Conservation (phyloP, 1,284 basidiomycete species). For the Leucoagaricus sp. region DNA sequence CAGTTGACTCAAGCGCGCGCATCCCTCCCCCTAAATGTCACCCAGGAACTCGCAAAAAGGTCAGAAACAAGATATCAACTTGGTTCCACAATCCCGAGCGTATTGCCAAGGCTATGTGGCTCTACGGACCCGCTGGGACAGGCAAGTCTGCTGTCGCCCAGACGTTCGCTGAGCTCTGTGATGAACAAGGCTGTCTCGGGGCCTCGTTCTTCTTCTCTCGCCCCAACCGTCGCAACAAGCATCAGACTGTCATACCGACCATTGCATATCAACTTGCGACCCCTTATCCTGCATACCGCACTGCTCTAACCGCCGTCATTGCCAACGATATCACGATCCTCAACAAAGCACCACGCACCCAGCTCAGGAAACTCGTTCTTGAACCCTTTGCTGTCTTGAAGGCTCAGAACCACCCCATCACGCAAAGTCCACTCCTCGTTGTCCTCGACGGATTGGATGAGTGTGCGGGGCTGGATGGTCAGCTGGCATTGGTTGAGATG, state of each 20-base stretch:
- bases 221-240: background rate
- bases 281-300: background rate
- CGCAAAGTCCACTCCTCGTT: background rate
- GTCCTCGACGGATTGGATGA: conserved; percentile 8
- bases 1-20: background rate
- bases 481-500: conserved; percentile 3
- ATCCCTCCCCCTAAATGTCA: background rate
- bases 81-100: background rate
- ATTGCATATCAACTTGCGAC: conserved; percentile 1
- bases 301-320: background rate
- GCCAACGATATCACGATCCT: background rate
- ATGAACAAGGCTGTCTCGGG: background rate
- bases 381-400: background rate
- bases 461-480: background rate
- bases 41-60: background rate
- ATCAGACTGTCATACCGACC: background rate
- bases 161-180: conserved; percentile 1
- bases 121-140: background rate
- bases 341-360: background rate
- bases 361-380: conserved; percentile 1
- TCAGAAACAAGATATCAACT: background rate
- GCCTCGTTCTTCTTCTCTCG: conserved; percentile 2
- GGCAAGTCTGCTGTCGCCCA: conserved; percentile 4
- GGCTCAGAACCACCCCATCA: background rate
- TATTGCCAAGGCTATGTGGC: background rate